Conservation (phyloP, 805 yeast genomes). For the Myxozyma sirexii region DNA sequence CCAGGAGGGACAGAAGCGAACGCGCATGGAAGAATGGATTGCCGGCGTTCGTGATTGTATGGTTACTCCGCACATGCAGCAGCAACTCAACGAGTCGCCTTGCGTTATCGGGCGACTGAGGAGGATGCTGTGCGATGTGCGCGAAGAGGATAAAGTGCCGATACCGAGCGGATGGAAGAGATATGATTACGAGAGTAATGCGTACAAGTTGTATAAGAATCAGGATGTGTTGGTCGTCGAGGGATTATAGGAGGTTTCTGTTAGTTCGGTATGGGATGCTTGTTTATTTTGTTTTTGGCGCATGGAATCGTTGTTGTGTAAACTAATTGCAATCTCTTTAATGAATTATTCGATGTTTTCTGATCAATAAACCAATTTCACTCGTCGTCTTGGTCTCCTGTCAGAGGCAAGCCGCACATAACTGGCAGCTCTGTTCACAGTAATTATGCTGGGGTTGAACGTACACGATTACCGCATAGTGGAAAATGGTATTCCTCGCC, state of each 20-base stretch:
- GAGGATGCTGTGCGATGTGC: constrained; percentile 1
- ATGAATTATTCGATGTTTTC: too few relatives aligned
- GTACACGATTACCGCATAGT: too few relatives aligned
- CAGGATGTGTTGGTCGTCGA: constrained; percentile 12
- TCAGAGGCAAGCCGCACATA: too few relatives aligned
- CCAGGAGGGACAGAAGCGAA: background rate
- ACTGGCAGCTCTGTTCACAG: too few relatives aligned
- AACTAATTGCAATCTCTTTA: too few relatives aligned
- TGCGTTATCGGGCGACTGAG: constrained; percentile 1
- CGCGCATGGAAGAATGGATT: constrained; percentile 11
- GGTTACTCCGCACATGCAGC: too few relatives aligned
- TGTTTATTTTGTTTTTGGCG: background rate
- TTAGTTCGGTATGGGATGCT: background rate
- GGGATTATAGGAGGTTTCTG: background rate
- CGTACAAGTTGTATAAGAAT: background rate
- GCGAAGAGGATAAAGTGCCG: constrained; percentile 10
- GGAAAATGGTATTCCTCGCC: too few relatives aligned
- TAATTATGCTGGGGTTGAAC: too few relatives aligned
- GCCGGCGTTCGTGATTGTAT: background rate
- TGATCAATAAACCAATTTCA: too few relatives aligned
- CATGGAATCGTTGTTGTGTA: background rate
- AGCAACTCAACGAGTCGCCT: background rate
- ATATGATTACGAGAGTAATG: constrained; percentile 7
- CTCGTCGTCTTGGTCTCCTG: too few relatives aligned
- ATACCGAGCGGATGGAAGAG: constrained; percentile 16